Evolutionary conservation across 139 green algal species (phyloP).

Genomic region (Tetradesmus obliquus): DNA sequence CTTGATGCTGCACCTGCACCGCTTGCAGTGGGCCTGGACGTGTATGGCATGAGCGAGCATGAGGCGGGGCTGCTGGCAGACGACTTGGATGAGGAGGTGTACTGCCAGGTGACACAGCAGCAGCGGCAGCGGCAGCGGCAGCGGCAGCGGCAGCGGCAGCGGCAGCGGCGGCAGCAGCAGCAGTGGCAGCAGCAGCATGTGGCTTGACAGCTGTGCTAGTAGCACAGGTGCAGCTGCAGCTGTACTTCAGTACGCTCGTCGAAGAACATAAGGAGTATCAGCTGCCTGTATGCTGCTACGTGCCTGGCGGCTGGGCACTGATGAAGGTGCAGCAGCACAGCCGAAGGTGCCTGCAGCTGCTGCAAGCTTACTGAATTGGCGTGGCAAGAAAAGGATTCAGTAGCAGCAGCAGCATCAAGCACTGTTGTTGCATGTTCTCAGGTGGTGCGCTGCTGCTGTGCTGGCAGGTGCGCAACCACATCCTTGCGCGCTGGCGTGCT

Average conservation of each 20-base stretch:
- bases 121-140: background rate
- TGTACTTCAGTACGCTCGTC: no score
- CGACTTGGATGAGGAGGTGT: conserved; percentile 47
- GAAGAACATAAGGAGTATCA: no score
- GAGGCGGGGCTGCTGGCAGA: conserved; percentile 65
- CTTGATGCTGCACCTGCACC: background rate
- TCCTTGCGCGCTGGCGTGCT: conserved; percentile 66
- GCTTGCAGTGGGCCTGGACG: conserved; percentile 54
- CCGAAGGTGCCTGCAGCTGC: no score
- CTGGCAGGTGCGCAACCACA: conserved; percentile 77
- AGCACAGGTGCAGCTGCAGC: background rate
- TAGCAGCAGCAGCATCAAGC: background rate
- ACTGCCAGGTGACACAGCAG: conserved; percentile 36
- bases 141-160: no score
- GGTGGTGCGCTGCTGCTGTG: background rate
- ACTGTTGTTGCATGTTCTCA: no score
- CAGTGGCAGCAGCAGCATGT: background rate
- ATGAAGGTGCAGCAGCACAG: no score
- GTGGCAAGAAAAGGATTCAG: background rate
- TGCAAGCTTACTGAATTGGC: background rate
- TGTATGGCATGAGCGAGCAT: conserved; percentile 46
- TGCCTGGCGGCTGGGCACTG: background rate
- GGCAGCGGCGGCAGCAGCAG: background rate
- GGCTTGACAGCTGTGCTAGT: background rate
- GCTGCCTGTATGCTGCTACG: background rate